Evolutionary conservation across 495 filamentous ascomycete species (phyloP), one percentile per base, ranked within the genome.

Genomic region (Tuber aestivum): DNA sequence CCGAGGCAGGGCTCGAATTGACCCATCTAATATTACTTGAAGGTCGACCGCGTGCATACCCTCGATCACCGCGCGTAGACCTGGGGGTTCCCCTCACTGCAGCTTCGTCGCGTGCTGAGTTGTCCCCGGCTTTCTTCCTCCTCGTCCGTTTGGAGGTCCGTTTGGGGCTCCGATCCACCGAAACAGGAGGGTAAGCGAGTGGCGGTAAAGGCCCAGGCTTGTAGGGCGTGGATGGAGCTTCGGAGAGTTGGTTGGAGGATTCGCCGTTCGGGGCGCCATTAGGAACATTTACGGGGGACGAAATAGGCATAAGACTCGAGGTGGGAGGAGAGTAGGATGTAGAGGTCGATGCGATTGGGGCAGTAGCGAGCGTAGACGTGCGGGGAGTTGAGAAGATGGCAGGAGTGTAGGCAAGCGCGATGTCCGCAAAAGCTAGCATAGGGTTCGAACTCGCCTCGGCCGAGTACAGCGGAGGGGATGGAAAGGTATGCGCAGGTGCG

Each of bases 361-460:
- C 56, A 2, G 56, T 65, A 65, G 56, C 14, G 14, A 65, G 32
- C 3, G 56, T 18, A 20, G 56, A 35, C 12, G 32, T 65, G 56
- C 56, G 56, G 27, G 27, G 14, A 6, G 56, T 65, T 18, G 56
- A 65, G 48, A 79, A 79, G 45, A 77, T 75, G 41, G 78, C 65
- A 0, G 78, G 78, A 48, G 78, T 77, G 44, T 77, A 79, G 18
- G 77, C 74, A 35, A 79, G 77, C 69, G 78, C 78, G 75, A 79
- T 79, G 50, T 79, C 78, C 18, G 78, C 78, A 69, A 79, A 79
- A 40, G 72, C 40, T 42, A 79, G 72, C 78, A 79, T 79, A 4
- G 78, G 78, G n/a, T 79, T 74, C 77, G 77, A 35, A 35, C 56
- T 65, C 56, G 56, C 56, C 56, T 65, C 56, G 3, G 56, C 56